phyloP scores from a whole-genome alignment of 164 flowering plant species.

The Paratinospora sagittata region DNA sequence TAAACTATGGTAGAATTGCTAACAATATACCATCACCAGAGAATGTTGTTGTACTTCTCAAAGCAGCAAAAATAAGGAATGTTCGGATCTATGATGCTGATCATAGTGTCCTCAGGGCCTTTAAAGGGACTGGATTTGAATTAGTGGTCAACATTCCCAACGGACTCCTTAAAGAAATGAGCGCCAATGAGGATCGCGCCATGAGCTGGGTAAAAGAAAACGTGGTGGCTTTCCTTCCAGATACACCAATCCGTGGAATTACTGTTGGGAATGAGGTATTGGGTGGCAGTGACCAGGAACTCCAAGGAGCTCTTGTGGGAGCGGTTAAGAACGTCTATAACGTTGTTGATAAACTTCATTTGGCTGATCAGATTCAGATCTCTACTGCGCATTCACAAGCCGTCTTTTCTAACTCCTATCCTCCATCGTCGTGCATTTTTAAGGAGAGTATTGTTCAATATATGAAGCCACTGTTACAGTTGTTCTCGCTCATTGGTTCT shows the following conservation, averaged over 20 bases:
- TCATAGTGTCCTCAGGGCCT: constrained; percentile 56
- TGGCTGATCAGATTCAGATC: constrained; percentile 39
- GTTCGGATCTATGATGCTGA: constrained; percentile 55
- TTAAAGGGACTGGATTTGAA: constrained; percentile 53
- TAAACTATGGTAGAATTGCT: constrained; percentile 65
- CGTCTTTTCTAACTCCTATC: constrained; percentile 55
- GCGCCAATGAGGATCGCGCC: constrained; percentile 39
- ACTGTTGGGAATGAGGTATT: constrained; percentile 70
- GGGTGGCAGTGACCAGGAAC: constrained; percentile 37
- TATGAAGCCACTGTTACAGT: constrained; percentile 66
- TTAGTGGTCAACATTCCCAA: constrained; percentile 45
- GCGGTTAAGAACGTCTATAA: constrained; percentile 52
- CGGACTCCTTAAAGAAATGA: constrained; percentile 42
- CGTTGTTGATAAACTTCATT: constrained; percentile 32
- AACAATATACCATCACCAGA: constrained; percentile 62
- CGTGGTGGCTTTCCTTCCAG: constrained; percentile 49
- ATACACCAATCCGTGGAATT: constrained; percentile 49
- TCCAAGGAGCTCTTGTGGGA: constrained; percentile 42
- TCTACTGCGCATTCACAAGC: constrained; percentile 59
- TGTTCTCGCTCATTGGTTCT: constrained; percentile 47
- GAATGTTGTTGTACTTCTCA: constrained; percentile 45
- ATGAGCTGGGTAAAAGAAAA: constrained; percentile 60
- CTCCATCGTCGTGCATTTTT: constrained; percentile 63
- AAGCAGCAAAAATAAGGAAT: constrained; percentile 51
- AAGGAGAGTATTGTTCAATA: constrained; percentile 37